Percentiles rank a stretch among this genome's conserved stretches.
phyloP scores from a whole-genome alignment of 192 early-diverging fungal species.

The Glomus cerebriforme region DNA sequence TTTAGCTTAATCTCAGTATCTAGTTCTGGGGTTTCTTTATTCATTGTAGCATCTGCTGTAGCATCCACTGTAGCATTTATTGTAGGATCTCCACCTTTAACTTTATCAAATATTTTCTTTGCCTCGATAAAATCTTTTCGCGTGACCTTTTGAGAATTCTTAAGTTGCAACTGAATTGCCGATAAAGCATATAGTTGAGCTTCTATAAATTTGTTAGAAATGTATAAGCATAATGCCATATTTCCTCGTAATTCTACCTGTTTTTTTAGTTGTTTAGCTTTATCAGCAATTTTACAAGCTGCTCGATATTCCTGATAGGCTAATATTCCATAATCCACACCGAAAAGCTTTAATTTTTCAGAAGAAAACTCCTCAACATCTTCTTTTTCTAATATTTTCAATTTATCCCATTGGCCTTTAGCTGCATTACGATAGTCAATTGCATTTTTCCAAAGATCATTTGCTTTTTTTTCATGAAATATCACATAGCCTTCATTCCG shows the following conservation, averaged over 20 bases:
- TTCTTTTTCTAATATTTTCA: not conserved
- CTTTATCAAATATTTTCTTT: conserved; percentile 17
- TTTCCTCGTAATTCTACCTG: not conserved
- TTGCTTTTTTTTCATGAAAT: conserved; percentile 1
- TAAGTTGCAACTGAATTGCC: not conserved
- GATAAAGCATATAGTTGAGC: conserved; percentile 14
- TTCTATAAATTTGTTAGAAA: not conserved
- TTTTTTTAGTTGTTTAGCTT: not conserved
- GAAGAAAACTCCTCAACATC: not conserved
- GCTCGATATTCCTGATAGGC: conserved; percentile 6
- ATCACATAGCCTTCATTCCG: not conserved
- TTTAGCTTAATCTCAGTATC: not conserved
- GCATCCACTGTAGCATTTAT: too few relatives aligned
- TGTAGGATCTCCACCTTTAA: not conserved
- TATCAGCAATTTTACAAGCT: conserved; percentile 6
- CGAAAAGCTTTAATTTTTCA: not conserved
- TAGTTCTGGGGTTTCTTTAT: not conserved
- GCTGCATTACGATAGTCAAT: conserved; percentile 5
- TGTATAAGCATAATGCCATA: conserved; percentile 12
- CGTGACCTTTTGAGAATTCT: not conserved
- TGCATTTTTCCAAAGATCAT: not conserved
- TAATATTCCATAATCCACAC: not conserved
- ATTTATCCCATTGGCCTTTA: conserved; percentile 1
- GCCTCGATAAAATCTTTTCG: not conserved
- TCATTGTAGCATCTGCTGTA: too few relatives aligned